These are phyloP conservation scores for Xylaria sp. DNA, from an alignment of 2,329 filamentous ascomycete species.

Conservation along the genomic window DNA sequence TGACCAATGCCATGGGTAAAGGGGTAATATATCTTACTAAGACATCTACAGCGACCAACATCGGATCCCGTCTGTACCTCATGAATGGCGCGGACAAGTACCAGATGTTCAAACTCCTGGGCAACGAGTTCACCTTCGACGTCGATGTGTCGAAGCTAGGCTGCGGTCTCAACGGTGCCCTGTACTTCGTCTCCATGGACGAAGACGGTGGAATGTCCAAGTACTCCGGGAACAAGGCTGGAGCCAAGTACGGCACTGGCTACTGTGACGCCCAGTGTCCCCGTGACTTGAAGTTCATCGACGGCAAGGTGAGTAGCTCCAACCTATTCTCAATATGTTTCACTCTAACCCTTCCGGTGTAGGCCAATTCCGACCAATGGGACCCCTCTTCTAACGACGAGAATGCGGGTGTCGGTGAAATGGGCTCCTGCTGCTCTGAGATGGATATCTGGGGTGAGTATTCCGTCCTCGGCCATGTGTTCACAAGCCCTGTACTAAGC, in stretches of 20 bases:
- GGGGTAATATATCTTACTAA: conserved; percentile 13
- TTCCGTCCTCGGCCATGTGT: background rate
- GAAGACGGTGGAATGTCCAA: conserved; percentile 62
- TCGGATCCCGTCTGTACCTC: conserved; percentile 66
- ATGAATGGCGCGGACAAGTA: conserved; percentile 66
- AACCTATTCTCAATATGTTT: background rate
- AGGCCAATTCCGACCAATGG: conserved; percentile 60
- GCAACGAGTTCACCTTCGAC: conserved; percentile 71
- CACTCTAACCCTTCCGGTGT: conserved; percentile 14
- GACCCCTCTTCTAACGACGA: conserved; percentile 58
- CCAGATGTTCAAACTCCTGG: conserved; percentile 66
- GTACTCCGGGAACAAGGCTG: conserved; percentile 58
- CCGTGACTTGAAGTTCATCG: conserved; percentile 62
- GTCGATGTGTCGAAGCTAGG: conserved; percentile 70
- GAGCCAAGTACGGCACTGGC: conserved; percentile 67
- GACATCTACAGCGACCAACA: conserved; percentile 47
- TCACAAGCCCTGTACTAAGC: conserved; percentile 9
- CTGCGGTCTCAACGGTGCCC: conserved; percentile 72
- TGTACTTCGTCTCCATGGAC: conserved; percentile 68
- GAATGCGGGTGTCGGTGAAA: conserved; percentile 61
- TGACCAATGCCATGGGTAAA: background rate
- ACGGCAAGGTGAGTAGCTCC: conserved; percentile 51
- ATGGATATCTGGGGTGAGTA: conserved; percentile 66
- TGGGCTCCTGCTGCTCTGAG: conserved; percentile 67
- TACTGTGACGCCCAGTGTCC: conserved; percentile 64